Evolutionary conservation across 106 monocot species (phyloP).

Genomic region (Dendrobium chrysotoxum): DNA sequence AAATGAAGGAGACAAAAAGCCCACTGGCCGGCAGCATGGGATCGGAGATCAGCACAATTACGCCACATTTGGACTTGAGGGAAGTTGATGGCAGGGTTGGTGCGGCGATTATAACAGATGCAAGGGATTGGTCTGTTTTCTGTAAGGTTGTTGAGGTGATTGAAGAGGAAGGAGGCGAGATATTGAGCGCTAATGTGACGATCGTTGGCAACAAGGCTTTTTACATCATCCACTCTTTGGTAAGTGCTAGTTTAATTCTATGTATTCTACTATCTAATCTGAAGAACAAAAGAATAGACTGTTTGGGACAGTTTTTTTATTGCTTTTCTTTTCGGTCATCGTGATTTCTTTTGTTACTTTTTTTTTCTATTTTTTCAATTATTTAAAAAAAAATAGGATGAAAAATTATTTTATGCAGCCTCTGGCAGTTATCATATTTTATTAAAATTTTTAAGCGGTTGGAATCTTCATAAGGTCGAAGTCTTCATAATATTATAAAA

Average conservation of each 20-base stretch:
- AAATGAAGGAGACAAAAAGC: constrained; percentile 17
- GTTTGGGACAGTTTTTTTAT: no score
- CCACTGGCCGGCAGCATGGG: background rate
- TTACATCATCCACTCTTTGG: background rate
- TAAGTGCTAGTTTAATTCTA: background rate
- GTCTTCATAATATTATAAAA: no score
- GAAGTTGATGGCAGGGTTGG: constrained; percentile 17
- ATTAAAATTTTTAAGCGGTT: no score
- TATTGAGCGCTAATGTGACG: background rate
- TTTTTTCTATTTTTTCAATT: no score
- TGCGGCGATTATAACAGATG: constrained; percentile 12
- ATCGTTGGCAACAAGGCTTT: background rate
- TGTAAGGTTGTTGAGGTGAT: constrained; percentile 9
- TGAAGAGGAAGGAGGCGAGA: constrained; percentile 8
- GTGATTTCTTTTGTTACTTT: no score
- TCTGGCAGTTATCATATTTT: no score
- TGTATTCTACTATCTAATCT: no score
- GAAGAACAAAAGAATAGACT: no score
- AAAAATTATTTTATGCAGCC: no score
- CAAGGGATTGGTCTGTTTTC: constrained; percentile 9
- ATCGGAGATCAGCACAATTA: background rate
- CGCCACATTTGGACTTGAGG: background rate
- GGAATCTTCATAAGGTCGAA: no score
- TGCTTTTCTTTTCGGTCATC: no score
- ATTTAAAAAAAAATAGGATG: no score